Conservation (phyloP, 176 grass and related monocot species). For the Aegilops longissima region DNA sequence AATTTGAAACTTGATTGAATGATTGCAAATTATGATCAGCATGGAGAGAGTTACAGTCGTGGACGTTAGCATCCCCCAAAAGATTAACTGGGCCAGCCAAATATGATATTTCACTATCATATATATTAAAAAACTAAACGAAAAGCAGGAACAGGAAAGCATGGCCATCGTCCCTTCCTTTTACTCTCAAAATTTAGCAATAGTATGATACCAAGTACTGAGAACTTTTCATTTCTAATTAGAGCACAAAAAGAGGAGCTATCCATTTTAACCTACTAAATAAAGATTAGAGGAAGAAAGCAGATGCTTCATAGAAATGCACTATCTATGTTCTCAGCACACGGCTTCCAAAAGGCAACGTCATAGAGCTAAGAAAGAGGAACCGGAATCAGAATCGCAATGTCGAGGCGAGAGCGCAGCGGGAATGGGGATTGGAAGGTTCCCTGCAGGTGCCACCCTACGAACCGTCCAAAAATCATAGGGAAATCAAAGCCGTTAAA, state of each 20-base stretch:
- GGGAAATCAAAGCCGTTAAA: conserved; percentile 30
- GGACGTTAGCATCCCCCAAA: conserved; percentile 30
- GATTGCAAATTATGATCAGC: not conserved
- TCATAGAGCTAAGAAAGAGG: not conserved
- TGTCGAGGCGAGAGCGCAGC: not conserved
- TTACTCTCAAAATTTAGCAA: not conserved
- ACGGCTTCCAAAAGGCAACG: conserved; percentile 16
- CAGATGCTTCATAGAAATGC: conserved; percentile 27
- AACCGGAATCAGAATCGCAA: conserved; percentile 37
- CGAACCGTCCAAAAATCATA: conserved; percentile 41
- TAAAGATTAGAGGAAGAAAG: conserved; percentile 12
- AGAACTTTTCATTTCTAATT: not conserved
- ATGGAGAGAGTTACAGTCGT: not conserved
- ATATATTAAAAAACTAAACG: not conserved
- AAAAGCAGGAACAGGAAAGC: not conserved
- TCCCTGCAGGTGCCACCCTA: conserved; percentile 44
- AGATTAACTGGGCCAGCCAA: conserved; percentile 17
- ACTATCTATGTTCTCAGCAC: not conserved
- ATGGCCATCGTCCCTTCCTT: not conserved
- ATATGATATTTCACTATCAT: conserved; percentile 16
- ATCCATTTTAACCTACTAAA: conserved; percentile 6
- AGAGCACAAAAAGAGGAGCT: not conserved
- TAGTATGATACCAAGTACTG: not conserved
- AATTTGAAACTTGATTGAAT: not conserved
- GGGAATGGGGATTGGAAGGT: conserved; percentile 26